These are phyloP conservation scores for Piper longum DNA, from an alignment of 164 flowering plant genomes.

Conservation along the genomic window DNA sequence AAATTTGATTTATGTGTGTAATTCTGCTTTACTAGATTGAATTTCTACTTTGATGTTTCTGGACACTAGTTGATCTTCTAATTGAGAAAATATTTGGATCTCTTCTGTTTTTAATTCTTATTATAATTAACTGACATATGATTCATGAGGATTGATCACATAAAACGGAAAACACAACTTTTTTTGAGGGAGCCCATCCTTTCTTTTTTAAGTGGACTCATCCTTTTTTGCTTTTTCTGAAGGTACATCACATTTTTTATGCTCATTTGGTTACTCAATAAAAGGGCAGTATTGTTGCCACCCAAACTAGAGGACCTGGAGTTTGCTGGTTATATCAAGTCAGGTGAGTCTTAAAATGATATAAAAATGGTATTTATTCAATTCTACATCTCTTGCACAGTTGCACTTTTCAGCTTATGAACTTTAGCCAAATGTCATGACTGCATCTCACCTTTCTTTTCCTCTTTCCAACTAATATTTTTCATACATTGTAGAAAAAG, in stretches of 20 bases:
- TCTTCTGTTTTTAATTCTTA: background rate
- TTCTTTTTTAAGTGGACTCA: too few species aligned
- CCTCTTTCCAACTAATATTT: too few species aligned
- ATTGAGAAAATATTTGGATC: too few species aligned
- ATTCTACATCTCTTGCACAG: too few species aligned
- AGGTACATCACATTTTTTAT: constrained; percentile 59
- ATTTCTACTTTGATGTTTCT: background rate
- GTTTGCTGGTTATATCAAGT: constrained; percentile 71
- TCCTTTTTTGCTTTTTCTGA: constrained; percentile 6
- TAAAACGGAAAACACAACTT: background rate
- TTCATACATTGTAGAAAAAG: too few species aligned
- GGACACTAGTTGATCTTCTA: background rate
- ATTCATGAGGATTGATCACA: background rate
- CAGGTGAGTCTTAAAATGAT: constrained; percentile 36
- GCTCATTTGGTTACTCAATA: constrained; percentile 65
- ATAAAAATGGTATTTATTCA: too few species aligned
- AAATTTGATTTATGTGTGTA: background rate
- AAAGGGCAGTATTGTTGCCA: constrained; percentile 57
- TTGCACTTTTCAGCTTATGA: too few species aligned
- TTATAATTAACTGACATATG: background rate
- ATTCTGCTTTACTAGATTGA: background rate
- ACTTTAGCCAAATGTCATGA: too few species aligned
- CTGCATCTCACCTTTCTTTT: background rate
- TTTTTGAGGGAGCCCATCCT: background rate
- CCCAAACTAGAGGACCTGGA: constrained; percentile 66